A percentile compares a stretch with the other conserved stretches of the same genome.
phyloP scores from a whole-genome alignment of 2,329 filamentous ascomycete genomes.

The Ceratocystis harringtonii region DNA sequence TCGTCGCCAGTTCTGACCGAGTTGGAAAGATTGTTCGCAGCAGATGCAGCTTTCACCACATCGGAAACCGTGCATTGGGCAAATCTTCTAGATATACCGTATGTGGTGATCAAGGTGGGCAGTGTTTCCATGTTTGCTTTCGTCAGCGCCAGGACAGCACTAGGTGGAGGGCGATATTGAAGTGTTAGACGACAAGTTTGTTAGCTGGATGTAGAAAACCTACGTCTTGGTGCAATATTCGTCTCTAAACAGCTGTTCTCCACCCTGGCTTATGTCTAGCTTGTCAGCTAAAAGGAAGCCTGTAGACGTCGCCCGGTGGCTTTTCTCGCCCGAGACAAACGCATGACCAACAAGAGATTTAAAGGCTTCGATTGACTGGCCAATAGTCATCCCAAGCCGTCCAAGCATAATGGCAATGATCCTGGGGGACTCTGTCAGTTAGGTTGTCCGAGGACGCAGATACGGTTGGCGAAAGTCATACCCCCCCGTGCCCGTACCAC shows the following conservation, averaged over 20 bases:
- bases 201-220: background rate
- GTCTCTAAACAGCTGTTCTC: background rate
- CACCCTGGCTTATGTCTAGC: background rate
- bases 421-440: background rate
- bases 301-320: background rate
- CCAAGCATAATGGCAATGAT: background rate
- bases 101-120: constrained; percentile 21
- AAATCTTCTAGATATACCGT: constrained; percentile 19
- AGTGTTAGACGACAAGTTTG: background rate
- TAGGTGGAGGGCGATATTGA: background rate
- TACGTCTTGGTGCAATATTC: background rate
- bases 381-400: background rate
- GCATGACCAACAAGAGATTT: background rate
- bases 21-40: constrained; percentile 23
- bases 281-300: background rate
- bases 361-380: background rate
- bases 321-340: background rate
- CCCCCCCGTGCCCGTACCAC: no score
- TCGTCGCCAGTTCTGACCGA: constrained; percentile 22
- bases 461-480: no score
- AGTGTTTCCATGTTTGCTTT: constrained; percentile 11
- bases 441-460: no score
- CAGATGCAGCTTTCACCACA: constrained; percentile 22
- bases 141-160: background rate
- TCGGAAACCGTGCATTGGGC: constrained; percentile 22